These are phyloP conservation scores for Aspergillus bertholletiae DNA, from an alignment of 495 filamentous ascomycete species.

Conservation along the genomic window DNA sequence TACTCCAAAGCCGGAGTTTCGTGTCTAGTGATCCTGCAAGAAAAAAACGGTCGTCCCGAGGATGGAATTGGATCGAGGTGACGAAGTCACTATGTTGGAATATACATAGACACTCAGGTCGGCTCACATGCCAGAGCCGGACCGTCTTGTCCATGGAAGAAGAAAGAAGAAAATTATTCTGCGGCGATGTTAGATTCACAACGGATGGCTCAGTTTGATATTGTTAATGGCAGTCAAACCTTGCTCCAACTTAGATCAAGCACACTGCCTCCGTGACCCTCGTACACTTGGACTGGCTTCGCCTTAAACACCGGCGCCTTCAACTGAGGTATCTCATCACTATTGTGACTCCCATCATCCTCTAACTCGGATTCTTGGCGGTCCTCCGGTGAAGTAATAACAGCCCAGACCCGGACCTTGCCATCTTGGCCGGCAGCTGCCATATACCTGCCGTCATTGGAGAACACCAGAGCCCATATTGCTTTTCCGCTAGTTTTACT, in stretches of 20 bases:
- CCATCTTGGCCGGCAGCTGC: slow-evolving; percentile 86
- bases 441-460: slow-evolving; percentile 86
- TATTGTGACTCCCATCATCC: slow-evolving; percentile 54
- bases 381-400: slow-evolving; percentile 79
- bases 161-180: slow-evolving; percentile 95
- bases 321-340: slow-evolving; percentile 49
- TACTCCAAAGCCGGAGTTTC: slow-evolving; percentile 93
- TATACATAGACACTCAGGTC: slow-evolving; percentile 83
- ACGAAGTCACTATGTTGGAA: slow-evolving; percentile 98
- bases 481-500: slow-evolving; percentile 46
- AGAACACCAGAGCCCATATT: slow-evolving; percentile 90
- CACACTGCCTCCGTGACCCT: slow-evolving; percentile 82
- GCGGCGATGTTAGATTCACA: not conserved
- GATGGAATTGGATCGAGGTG: slow-evolving; percentile 92
- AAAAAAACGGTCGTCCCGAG: slow-evolving; percentile 93
- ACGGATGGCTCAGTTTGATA: not conserved
- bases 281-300: slow-evolving; percentile 73
- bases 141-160: slow-evolving; percentile 99
- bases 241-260: slow-evolving; percentile 97
- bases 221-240: slow-evolving; percentile 33
- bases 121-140: slow-evolving; percentile 85
- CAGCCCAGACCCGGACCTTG: slow-evolving; percentile 85
- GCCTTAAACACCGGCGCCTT: slow-evolving; percentile 89
- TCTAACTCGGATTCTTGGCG: slow-evolving; percentile 67
- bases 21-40: slow-evolving; percentile 90